Evolutionary conservation across 192 early-diverging fungal species (phyloP).

Genomic region (Linnemannia exigua): DNA sequence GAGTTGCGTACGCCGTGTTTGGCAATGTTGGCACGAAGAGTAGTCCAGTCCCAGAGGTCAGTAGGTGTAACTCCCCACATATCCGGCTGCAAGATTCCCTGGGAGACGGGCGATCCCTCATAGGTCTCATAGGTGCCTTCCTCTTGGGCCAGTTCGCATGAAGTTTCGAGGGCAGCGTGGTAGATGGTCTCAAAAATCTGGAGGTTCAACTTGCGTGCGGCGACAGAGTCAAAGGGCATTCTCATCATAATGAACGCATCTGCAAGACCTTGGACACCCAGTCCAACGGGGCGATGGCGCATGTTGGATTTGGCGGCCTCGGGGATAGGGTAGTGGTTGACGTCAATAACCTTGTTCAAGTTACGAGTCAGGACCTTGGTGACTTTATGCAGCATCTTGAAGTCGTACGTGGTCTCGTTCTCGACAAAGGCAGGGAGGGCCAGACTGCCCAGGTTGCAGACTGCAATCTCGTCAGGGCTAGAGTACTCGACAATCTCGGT

Average conservation of each 20-base stretch:
- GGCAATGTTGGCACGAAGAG: slow-evolving; percentile 83
- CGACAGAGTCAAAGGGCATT: slow-evolving; percentile 90
- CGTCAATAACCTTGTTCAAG: slow-evolving; percentile 97
- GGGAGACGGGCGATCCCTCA: slow-evolving; percentile 85
- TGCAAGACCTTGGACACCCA: slow-evolving; percentile 98
- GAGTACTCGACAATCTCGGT: slow-evolving; percentile 99
- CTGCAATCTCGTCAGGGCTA: slow-evolving; percentile 94
- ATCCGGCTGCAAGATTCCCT: slow-evolving; percentile 94
- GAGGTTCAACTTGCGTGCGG: slow-evolving; percentile 87
- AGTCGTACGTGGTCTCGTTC: slow-evolving; percentile 78
- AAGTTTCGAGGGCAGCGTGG: slow-evolving; percentile 92
- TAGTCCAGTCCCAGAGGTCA: slow-evolving; percentile 93
- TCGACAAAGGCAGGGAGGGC: slow-evolving; percentile 90
- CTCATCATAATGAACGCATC: slow-evolving; percentile 97
- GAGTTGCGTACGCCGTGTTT: slow-evolving; percentile 95
- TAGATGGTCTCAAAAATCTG: slow-evolving; percentile 98
- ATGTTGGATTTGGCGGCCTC: slow-evolving; percentile 91
- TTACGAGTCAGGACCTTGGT: slow-evolving; percentile 92
- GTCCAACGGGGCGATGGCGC: slow-evolving; percentile 94
- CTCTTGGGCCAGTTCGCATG: slow-evolving; percentile 87
- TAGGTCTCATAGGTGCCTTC: slow-evolving; percentile 92
- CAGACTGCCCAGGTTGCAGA: slow-evolving; percentile 97
- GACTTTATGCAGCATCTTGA: slow-evolving; percentile 85
- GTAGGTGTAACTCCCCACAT: slow-evolving; percentile 90
- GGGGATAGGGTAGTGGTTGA: slow-evolving; percentile 95